Conservation (phyloP, 805 yeast species). For the Nakazawaea siamensis region DNA sequence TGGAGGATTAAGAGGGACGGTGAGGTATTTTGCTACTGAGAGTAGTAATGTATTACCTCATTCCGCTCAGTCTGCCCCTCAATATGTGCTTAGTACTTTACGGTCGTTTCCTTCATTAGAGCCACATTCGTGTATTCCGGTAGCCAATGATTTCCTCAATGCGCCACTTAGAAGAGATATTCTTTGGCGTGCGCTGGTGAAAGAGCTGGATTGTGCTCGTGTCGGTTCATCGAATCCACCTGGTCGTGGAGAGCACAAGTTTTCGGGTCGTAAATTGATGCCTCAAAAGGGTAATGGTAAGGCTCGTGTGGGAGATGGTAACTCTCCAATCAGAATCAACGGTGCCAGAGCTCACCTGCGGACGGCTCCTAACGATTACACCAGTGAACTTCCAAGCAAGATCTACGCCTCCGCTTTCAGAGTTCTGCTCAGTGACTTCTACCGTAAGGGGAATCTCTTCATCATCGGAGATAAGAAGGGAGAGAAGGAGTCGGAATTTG, state of each 20-base stretch:
- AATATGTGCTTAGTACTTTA: conserved; percentile 66
- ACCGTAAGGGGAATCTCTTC: conserved; percentile 62
- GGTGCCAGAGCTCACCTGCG: conserved; percentile 89
- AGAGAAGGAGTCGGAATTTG: conserved; percentile 18
- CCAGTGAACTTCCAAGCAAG: conserved; percentile 67
- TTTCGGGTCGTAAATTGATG: conserved; percentile 70
- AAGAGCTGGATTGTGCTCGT: conserved; percentile 82
- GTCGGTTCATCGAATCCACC: conserved; percentile 86
- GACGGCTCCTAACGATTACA: conserved; percentile 83
- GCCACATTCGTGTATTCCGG: conserved; percentile 71
- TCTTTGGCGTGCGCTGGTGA: conserved; percentile 89
- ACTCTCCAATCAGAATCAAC: conserved; percentile 84
- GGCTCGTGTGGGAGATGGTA: conserved; percentile 95
- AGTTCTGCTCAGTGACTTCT: conserved; percentile 76
- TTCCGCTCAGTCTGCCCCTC: conserved; percentile 41
- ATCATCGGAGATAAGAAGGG: conserved; percentile 52
- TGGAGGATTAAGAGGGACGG: too few species aligned
- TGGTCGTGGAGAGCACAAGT: conserved; percentile 81
- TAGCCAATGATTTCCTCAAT: conserved; percentile 62
- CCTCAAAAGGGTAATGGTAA: conserved; percentile 93
- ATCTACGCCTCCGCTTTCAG: conserved; percentile 71
- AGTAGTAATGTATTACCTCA: conserved; percentile 15
- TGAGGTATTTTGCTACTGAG: not conserved
- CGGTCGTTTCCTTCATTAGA: conserved; percentile 87
- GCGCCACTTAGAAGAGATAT: conserved; percentile 82